Evolutionary conservation across 176 grass and related monocot species (phyloP).

Genomic region (Triticum aestivum): DNA sequence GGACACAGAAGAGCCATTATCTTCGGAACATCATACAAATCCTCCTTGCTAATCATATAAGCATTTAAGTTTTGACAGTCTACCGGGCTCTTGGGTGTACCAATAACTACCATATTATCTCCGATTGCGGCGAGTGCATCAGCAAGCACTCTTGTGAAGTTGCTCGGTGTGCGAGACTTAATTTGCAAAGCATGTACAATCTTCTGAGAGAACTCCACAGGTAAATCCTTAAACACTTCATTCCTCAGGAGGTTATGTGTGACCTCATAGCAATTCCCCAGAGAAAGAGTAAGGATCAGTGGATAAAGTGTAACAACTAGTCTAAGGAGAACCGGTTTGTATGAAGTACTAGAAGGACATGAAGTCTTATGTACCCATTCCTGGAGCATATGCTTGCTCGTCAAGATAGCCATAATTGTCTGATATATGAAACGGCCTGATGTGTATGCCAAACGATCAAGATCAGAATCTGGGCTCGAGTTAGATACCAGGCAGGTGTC

Average conservation of each 20-base stretch:
- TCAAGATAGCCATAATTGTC: constrained; percentile 23
- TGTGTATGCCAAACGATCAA: neutral
- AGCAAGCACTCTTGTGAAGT: constrained; percentile 38
- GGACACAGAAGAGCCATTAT: constrained; percentile 41
- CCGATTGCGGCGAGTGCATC: constrained; percentile 55
- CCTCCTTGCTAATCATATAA: constrained; percentile 25
- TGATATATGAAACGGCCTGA: constrained; percentile 23
- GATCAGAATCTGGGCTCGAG: neutral
- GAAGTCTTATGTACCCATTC: constrained; percentile 37
- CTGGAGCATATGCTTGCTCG: neutral
- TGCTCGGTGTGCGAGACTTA: neutral
- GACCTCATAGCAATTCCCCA: constrained; percentile 20
- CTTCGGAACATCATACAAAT: constrained; percentile 35
- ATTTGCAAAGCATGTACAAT: neutral
- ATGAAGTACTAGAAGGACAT: neutral
- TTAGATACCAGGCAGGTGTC: constrained; percentile 30
- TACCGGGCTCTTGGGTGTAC: neutral
- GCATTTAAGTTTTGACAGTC: constrained; percentile 27
- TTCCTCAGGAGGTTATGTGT: constrained; percentile 4
- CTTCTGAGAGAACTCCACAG: constrained; percentile 38
- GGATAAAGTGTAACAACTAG: constrained; percentile 55
- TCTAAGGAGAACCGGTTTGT: constrained; percentile 32
- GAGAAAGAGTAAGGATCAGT: constrained; percentile 24
- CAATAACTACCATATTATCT: constrained; percentile 58
- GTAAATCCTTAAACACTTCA: constrained; percentile 46